These are phyloP conservation scores for Ceratobasidium sp. DNA, from an alignment of 1,284 basidiomycete species.

Conservation along the genomic window DNA sequence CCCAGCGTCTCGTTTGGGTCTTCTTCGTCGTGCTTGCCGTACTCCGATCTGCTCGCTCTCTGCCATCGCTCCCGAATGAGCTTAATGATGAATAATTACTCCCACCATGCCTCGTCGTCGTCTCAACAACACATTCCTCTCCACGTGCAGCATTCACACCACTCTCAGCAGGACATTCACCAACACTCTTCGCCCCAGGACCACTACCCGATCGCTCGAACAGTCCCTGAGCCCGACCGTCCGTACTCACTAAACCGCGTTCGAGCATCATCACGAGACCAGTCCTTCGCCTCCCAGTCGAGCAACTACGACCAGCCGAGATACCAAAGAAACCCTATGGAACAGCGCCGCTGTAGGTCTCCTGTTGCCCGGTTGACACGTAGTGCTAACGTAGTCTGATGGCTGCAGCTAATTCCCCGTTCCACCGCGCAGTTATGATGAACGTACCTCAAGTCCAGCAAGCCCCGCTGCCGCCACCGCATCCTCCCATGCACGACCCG, in stretches of 20 bases:
- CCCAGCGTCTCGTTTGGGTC: neutral
- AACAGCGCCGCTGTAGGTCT: slow-evolving; percentile 35
- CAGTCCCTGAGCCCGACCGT: slow-evolving; percentile 27
- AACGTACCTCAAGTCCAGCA: slow-evolving; percentile 39
- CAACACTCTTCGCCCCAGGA: slow-evolving; percentile 24
- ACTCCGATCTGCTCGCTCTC: slow-evolving; percentile 34
- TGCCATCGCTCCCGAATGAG: slow-evolving; percentile 14
- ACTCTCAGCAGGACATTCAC: slow-evolving; percentile 19
- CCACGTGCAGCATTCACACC: slow-evolving; percentile 33
- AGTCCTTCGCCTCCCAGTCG: slow-evolving; percentile 14
- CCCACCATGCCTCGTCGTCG: slow-evolving; percentile 15
- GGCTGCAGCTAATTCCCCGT: slow-evolving; percentile 31
- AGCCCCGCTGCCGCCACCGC: slow-evolving; percentile 30
- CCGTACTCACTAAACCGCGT: slow-evolving; percentile 27
- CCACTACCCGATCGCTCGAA: slow-evolving; percentile 18
- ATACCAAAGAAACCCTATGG: slow-evolving; percentile 25
- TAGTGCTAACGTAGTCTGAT: no score
- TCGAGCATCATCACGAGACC: slow-evolving; percentile 19
- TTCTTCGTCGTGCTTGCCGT: slow-evolving; percentile 13
- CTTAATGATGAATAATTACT: slow-evolving; percentile 29
- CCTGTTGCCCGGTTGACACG: neutral
- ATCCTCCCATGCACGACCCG: slow-evolving; percentile 37
- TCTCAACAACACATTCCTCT: slow-evolving; percentile 13
- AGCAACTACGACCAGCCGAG: slow-evolving; percentile 23
- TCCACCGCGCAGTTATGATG: slow-evolving; percentile 20